Evolutionary conservation across 768 basidiomycete genomes (phyloP).

Genomic region (Rhodotorula babjevae): DNA sequence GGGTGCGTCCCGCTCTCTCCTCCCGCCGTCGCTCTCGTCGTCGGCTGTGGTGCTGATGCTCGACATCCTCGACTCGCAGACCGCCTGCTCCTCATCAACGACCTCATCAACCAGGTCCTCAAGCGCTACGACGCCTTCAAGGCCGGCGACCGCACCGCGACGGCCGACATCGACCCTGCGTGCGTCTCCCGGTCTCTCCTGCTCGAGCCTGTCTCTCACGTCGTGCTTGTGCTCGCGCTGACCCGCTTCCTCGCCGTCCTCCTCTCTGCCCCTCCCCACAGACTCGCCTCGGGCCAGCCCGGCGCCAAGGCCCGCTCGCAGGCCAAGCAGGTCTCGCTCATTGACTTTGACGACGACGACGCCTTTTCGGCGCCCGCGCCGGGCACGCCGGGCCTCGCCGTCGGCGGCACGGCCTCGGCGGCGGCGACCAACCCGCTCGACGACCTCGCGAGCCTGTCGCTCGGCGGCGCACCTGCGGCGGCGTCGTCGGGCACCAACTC

Average conservation of each 20-base stretch:
- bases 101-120: conserved; percentile 90
- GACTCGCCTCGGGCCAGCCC: conserved; percentile 2
- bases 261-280: background rate
- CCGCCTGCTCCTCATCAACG: conserved; percentile 90
- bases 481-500: background rate
- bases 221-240: no score
- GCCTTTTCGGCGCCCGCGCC: conserved; percentile 19
- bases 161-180: conserved; percentile 49
- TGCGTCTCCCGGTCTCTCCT: conserved; percentile 37
- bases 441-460: conserved; percentile 55
- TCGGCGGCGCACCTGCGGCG: background rate
- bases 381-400: background rate
- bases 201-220: background rate
- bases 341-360: conserved; percentile 40
- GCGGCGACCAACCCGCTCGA: conserved; percentile 44
- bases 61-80: conserved; percentile 53
- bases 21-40: background rate
- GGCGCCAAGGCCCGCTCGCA: conserved; percentile 27
- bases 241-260: no score
- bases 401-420: background rate
- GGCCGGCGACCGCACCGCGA: conserved; percentile 70
- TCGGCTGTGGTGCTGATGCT: background rate
- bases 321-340: conserved; percentile 35
- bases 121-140: conserved; percentile 89
- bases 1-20: conserved; percentile 54